phyloP scores from a whole-genome alignment of 768 basidiomycete species.

The Russula sp. region DNA sequence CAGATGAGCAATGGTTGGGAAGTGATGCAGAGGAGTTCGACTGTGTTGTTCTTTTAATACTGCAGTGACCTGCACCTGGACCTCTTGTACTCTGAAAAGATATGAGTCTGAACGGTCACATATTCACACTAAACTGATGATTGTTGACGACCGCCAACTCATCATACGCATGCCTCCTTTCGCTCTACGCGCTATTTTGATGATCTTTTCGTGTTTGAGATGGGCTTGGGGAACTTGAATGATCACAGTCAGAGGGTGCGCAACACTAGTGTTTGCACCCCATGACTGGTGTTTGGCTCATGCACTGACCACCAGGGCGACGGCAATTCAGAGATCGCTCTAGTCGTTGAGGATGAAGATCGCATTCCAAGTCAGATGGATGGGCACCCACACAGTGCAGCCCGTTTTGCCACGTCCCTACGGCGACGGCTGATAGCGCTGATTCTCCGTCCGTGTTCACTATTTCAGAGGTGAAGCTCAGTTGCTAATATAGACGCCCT shows the following conservation, averaged over 20 bases:
- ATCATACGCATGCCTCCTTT: constrained; percentile 48
- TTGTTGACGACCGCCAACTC: constrained; percentile 85
- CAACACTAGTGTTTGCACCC: neutral
- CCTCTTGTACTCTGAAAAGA: constrained; percentile 33
- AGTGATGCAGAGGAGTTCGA: constrained; percentile 74
- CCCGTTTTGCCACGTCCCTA: constrained; percentile 76
- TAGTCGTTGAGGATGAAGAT: constrained; percentile 87
- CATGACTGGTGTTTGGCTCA: constrained; percentile 1
- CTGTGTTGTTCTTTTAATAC: constrained; percentile 36
- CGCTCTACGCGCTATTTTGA: neutral
- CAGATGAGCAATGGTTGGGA: constrained; percentile 80
- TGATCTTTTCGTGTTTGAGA: constrained; percentile 36
- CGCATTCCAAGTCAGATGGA: constrained; percentile 71
- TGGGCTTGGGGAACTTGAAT: constrained; percentile 92
- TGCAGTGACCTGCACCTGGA: neutral
- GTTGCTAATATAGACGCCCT: constrained; percentile 4
- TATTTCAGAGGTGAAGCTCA: neutral
- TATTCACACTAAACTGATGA: constrained; percentile 88
- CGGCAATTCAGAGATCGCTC: constrained; percentile 90
- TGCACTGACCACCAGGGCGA: constrained; percentile 53
- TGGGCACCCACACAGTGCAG: constrained; percentile 61
- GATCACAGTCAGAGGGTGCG: constrained; percentile 74
- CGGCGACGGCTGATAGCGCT: constrained; percentile 80
- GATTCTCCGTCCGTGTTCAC: constrained; percentile 49
- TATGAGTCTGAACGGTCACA: constrained; percentile 75